phyloP scores from a whole-genome alignment of 2,329 filamentous ascomycete species.

The Monosporascus ibericus region DNA sequence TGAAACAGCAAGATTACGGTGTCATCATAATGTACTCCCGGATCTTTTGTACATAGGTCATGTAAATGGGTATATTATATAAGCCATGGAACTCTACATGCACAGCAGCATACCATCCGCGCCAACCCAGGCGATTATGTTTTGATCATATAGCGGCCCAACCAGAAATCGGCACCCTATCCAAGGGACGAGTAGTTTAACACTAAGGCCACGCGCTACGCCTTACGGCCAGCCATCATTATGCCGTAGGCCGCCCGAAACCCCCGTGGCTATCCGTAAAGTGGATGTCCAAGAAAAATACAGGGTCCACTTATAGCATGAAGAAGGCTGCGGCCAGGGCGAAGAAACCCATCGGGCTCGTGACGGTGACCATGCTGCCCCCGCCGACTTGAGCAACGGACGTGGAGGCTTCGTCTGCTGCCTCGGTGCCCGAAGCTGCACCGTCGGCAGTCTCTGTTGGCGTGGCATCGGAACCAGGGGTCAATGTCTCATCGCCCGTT shows the following conservation, averaged over 20 bases:
- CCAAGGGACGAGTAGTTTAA: no score
- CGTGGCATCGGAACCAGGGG: neutral
- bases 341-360: constrained; percentile 36
- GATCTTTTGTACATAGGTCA: constrained; percentile 1
- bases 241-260: neutral
- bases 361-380: constrained; percentile 26
- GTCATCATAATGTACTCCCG: neutral
- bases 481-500: neutral
- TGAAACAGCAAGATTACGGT: no score
- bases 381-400: constrained; percentile 9
- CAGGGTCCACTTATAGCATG: constrained; percentile 27
- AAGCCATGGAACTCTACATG: constrained; percentile 11
- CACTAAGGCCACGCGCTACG: no score
- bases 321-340: constrained; percentile 35
- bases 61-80: constrained; percentile 21
- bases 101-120: constrained; percentile 2
- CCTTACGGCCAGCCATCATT: neutral
- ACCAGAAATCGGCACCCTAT: no score
- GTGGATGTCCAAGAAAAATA: no score
- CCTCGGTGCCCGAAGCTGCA: constrained; percentile 1
- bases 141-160: no score
- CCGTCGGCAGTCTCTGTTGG: neutral
- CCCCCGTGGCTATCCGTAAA: neutral
- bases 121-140: no score
- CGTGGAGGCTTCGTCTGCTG: constrained; percentile 1